Base-by-base conservation (phyloP, 352 stramenopile species). In the Globisporangium iwayamae region DNA sequence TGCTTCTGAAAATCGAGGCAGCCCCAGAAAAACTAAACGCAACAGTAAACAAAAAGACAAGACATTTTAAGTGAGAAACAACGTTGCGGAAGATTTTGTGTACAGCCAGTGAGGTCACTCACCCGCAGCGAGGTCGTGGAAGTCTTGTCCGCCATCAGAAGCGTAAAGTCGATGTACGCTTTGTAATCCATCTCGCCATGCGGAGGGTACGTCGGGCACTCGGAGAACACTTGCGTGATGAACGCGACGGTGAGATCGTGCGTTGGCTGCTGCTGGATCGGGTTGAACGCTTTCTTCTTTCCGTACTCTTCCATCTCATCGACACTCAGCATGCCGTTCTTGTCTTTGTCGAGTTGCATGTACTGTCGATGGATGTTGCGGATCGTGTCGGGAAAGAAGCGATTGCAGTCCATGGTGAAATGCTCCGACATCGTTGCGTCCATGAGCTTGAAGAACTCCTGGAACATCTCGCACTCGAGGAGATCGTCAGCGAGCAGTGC, bases 1-100 rank as follows among this genome's bases (percentile, higher is more conserved):
- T 88, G 82, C 30, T 88, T 87, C 7, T 88, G 79, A 50, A 87
- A 74, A 57, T 91, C 80, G 9, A 91, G 72, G n/a, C 88, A 70
- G 22, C 58, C 71, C 76, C 80, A 91, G 53, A 89, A 83, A 60
- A 89, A 89, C 82, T 91, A 46, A 9, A 8, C 50, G 41, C 3
- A 58, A 2, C 53, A 63, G 13, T 4, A 43, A 18, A 43, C 28
- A 46, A 18, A 41, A 22, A 14, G 41, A 38, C 9, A 52, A 22
- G 54, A 28, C 2, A 28, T 28, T 28, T 28, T 28, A 28, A 28
- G 25, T 28, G 25, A 28, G 25, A 28, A 28, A 28, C 25, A 28
- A 28, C 25, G 25, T 28, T 28, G 25, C 25, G 25, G 25, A 28
- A 28, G 25, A 28, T 28, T 28, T 2, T 18, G 16, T 18, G 38